Evolutionary conservation across 768 basidiomycete genomes (phyloP).

Genomic region (Amanita phalloides): DNA sequence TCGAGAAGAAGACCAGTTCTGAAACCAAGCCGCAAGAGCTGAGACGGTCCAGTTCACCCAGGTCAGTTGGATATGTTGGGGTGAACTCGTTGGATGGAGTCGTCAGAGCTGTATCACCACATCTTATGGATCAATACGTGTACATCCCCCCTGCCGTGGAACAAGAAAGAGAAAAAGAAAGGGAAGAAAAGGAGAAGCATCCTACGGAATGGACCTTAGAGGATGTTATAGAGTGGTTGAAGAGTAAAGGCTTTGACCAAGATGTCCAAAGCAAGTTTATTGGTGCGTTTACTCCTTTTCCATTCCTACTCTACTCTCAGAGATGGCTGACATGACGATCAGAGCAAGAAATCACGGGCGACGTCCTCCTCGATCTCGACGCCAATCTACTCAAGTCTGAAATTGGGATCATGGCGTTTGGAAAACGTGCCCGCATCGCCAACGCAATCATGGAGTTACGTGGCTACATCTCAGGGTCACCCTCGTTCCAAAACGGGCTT

Average conservation of each 20-base stretch:
- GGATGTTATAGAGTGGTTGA: conserved; percentile 86
- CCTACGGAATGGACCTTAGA: conserved; percentile 79
- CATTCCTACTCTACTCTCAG: background rate
- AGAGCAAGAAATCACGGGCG: conserved; percentile 99
- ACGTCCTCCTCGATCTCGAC: conserved; percentile 92
- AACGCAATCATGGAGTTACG: conserved; percentile 88
- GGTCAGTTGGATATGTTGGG: background rate
- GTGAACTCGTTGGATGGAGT: conserved; percentile 1
- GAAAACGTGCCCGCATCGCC: conserved; percentile 87
- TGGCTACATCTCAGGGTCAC: conserved; percentile 37
- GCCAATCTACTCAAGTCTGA: conserved; percentile 84
- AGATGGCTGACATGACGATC: conserved; percentile 4
- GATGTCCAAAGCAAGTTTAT: conserved; percentile 78
- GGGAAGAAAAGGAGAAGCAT: conserved; percentile 22
- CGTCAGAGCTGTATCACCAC: conserved; percentile 3
- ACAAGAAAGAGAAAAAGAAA: background rate
- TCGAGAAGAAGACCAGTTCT: background rate
- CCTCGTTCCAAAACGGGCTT: conserved; percentile 17
- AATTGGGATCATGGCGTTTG: conserved; percentile 89
- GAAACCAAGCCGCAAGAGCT: background rate
- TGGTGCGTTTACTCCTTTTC: conserved; percentile 38
- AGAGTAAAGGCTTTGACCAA: conserved; percentile 74
- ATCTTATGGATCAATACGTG: background rate
- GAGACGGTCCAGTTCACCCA: conserved; percentile 1
- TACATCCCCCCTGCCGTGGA: background rate